Conservation (phyloP, 108 stramenopile species). For the Stephanodiscus minutulus region DNA sequence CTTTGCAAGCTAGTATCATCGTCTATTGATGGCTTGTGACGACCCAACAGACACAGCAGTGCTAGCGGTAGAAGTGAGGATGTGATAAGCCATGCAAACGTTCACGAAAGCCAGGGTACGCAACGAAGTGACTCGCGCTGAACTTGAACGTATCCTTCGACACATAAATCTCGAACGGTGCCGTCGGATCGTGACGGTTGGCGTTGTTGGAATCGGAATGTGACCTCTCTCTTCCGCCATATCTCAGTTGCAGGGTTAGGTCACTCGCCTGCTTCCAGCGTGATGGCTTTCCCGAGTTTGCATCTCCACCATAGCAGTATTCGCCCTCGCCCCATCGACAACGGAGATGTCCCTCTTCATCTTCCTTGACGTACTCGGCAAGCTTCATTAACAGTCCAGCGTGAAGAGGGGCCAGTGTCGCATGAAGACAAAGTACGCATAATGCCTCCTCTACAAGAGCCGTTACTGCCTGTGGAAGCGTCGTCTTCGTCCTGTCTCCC, state of each 20-base stretch:
- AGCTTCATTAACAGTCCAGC: constrained; percentile 75
- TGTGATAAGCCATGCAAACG: constrained; percentile 95
- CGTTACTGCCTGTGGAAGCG: constrained; percentile 68
- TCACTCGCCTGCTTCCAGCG: constrained; percentile 67
- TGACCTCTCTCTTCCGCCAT: too few species aligned
- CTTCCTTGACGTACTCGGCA: constrained; percentile 70
- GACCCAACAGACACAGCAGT: too few species aligned
- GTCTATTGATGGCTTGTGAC: too few species aligned
- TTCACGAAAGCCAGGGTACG: constrained; percentile 92
- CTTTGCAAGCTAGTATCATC: too few species aligned
- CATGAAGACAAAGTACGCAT: constrained; percentile 64
- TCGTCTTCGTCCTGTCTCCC: constrained; percentile 66
- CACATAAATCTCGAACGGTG: constrained; percentile 83
- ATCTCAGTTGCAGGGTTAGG: too few species aligned
- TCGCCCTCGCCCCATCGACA: constrained; percentile 87
- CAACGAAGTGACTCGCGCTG: constrained; percentile 96
- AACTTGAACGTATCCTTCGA: constrained; percentile 95
- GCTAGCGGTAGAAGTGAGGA: too few species aligned
- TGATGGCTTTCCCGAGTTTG: constrained; percentile 26
- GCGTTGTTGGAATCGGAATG: too few species aligned
- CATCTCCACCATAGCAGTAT: constrained; percentile 63
- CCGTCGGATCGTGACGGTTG: too few species aligned
- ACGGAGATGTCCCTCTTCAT: constrained; percentile 70
- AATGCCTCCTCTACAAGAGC: constrained; percentile 85
- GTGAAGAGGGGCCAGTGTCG: constrained; percentile 59